A percentile compares a stretch with the other conserved stretches of the same genome.
Evolutionary conservation across 2,329 filamentous ascomycete species (phyloP).

Genomic region (Dactylellina leptospora): DNA sequence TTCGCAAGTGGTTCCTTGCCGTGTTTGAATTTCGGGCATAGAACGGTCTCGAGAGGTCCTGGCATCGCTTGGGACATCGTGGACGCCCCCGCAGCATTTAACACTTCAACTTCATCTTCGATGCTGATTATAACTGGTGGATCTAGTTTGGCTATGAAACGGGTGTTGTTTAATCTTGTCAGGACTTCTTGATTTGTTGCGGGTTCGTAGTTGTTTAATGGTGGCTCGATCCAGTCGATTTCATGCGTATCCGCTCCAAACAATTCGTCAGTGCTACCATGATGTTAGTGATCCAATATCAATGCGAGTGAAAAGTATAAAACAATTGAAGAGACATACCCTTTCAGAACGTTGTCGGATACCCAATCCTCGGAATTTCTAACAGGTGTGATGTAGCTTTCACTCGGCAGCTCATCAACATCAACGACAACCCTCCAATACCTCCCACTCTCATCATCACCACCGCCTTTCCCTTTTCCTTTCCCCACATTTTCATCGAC

Average conservation of each 20-base stretch:
- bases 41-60: constrained; percentile 50
- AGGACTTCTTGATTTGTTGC: constrained; percentile 45
- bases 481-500: constrained; percentile 60
- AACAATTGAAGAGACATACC: constrained; percentile 16
- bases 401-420: constrained; percentile 61
- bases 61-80: constrained; percentile 47
- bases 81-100: constrained; percentile 50
- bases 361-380: constrained; percentile 80
- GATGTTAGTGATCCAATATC: constrained; percentile 3
- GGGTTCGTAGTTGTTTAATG: constrained; percentile 55
- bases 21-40: constrained; percentile 53
- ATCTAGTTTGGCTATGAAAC: constrained; percentile 76
- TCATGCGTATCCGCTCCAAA: constrained; percentile 42
- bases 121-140: constrained; percentile 76
- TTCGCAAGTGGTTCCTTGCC: constrained; percentile 19
- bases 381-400: constrained; percentile 68
- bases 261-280: constrained; percentile 23
- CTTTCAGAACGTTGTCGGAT: constrained; percentile 70
- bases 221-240: constrained; percentile 57
- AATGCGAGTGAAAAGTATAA: not conserved
- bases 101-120: constrained; percentile 54
- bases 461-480: constrained; percentile 60
- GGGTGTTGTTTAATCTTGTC: constrained; percentile 44
- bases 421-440: constrained; percentile 75
- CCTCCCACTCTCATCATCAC: constrained; percentile 62